Base-by-base conservation (phyloP, 129 eudicot species). In the Smallanthus sonchifolius region DNA sequence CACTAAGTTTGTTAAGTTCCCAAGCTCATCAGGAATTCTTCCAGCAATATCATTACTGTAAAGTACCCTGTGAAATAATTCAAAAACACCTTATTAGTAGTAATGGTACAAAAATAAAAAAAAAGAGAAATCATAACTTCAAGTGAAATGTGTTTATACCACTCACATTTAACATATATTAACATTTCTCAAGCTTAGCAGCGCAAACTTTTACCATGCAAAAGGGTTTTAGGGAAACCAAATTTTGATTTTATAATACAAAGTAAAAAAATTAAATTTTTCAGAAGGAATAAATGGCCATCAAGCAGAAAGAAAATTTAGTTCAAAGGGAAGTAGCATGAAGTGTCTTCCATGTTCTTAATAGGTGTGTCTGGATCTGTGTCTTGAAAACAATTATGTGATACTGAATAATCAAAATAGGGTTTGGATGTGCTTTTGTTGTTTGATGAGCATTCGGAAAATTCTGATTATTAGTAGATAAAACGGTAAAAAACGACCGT, bases 31-130 rank as follows among this genome's bases (percentile, higher is more conserved):
- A 24, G 30, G 30, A 24, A 24, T 24, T 24, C 30, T 24, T 24
- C 30, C 30, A 24, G 30, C 1, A 24, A 24, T 24, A 73, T 83
- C 83, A 78, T 91, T 91, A 81, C 95, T 91, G 73, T 91, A 91
- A 65, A 91, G 92, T 62, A 88, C 97, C 92, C 97, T 91, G 92
- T 74, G 39, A 72, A 39, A 30, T 28, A 0, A 14, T 74, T 52
- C 60, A 42, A 61, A 37, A 79, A 52, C 36, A 75, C 24, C 40
- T 9, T 67, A 24, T 39, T 35, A 40, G 16, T 38, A 13, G 7
- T 17, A 72, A 36, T 36, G 10, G 6, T 8, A 16, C 63, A n/a
- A n/a, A n/a, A n/a, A n/a, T n/a, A 69, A 52, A 75, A 57, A 65
- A 56, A 13, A 15, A 75, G n/a, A 69, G n/a, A 17, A 40, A 57